Evolutionary conservation across 1,284 basidiomycete species (phyloP), one percentile per base, ranked within the genome.

Genomic region (Coniophora puteana): DNA sequence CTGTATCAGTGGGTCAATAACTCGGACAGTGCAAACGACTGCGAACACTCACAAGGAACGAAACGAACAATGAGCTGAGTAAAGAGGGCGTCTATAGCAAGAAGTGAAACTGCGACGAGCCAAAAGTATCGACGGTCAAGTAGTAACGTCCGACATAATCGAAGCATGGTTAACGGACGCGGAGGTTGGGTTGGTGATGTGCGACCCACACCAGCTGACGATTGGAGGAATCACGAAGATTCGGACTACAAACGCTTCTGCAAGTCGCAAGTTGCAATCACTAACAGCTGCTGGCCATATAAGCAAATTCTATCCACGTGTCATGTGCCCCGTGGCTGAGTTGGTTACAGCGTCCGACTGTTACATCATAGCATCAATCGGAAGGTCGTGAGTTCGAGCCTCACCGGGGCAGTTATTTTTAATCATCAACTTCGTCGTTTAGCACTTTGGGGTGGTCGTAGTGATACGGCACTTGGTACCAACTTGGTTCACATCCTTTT

Each of bases 341-440:
- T 80, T 83, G 81, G 80, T 82, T 74, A 83, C 72, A 81, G 81
- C 81, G 80, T 83, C 78, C 80, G 81, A 83, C 80, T 83, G 80
- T 83, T 83, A 78, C 13, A 3, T 11, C 34, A 10, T 14, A 42
- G 26, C 14, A 14, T 23, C 40, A 27, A 78, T 81, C 78, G 78
- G 77, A 80, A 80, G 78, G 77, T 80, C 78, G 71, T 71, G 78
- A 80, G 79, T 80, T 81, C 79, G 75, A 81, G 67, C 76, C 78
- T 81, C 78, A 71, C 68, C 67, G 77, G 78, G 76, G 78, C 78
- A 81, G 78, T 31, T 27, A 12, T 28, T 49, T 52, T 54, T 49
- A n/a, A n/a, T n/a, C n/a, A n/a, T n/a, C n/a, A n/a, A n/a, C n/a
- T n/a, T n/a, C n/a, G n/a, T n/a, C n/a, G n/a, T n/a, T n/a, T n/a